These are phyloP conservation scores for Paraconiothyrium brasiliense DNA, from an alignment of 2,329 filamentous ascomycete genomes.

Conservation along the genomic window DNA sequence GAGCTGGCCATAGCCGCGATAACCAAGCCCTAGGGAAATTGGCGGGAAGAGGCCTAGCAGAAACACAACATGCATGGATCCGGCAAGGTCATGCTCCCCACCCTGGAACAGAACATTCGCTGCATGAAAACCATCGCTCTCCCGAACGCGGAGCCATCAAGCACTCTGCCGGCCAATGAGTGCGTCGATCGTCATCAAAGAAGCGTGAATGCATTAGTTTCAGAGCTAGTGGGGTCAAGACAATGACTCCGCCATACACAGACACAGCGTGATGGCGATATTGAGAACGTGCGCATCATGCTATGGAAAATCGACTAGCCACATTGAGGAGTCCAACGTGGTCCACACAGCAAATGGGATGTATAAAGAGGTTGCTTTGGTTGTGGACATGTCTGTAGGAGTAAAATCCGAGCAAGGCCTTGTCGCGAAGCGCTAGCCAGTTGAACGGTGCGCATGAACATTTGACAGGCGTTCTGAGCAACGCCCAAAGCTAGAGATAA, in stretches of 20 bases:
- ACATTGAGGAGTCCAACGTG: neutral
- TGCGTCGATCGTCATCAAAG: conserved; percentile 4
- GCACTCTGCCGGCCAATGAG: conserved; percentile 7
- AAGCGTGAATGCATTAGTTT: conserved; percentile 19
- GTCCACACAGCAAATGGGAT: neutral
- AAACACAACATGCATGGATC: conserved; percentile 12
- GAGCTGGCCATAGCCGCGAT: conserved; percentile 30
- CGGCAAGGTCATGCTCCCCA: conserved; percentile 13
- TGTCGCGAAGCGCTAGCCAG: conserved; percentile 19
- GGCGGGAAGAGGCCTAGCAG: conserved; percentile 14
- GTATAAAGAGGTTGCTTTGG: neutral
- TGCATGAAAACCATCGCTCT: conserved; percentile 12
- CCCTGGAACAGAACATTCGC: conserved; percentile 15
- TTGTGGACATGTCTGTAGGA: neutral
- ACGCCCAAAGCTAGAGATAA: conserved; percentile 26
- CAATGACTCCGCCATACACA: conserved; percentile 11
- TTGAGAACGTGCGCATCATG: neutral
- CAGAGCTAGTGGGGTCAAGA: conserved; percentile 18
- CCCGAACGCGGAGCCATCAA: conserved; percentile 10
- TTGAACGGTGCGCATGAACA: conserved; percentile 3
- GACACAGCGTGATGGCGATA: conserved; percentile 8
- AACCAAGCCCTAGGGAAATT: conserved; percentile 7
- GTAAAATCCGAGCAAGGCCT: conserved; percentile 16
- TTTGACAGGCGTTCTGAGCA: conserved; percentile 24
- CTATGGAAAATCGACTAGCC: neutral